Percentiles rank a stretch among this genome's conserved stretches.
These are phyloP conservation scores for Aegilops tauschii DNA, from an alignment of 176 grass and related monocot genomes.

Conservation along the genomic window DNA sequence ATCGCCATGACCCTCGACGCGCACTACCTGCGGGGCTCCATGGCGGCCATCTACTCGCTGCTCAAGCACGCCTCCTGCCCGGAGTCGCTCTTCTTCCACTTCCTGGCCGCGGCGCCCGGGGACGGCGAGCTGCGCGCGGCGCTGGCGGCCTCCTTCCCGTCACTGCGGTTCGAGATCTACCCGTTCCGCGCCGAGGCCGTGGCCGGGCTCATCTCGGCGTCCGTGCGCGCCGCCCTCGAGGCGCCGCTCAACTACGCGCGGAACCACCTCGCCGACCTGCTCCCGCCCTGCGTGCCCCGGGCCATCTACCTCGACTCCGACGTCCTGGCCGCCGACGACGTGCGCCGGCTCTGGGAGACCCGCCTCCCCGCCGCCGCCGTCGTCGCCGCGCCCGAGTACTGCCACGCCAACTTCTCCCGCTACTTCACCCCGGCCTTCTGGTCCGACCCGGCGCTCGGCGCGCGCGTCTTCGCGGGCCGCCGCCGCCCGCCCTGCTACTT, in stretches of 20 bases:
- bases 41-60: slow-evolving; percentile 86
- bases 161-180: slow-evolving; percentile 83
- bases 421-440: slow-evolving; percentile 90
- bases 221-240: slow-evolving; percentile 73
- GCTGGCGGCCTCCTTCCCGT: slow-evolving; percentile 69
- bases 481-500: slow-evolving; percentile 83
- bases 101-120: slow-evolving; percentile 26
- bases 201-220: slow-evolving; percentile 72
- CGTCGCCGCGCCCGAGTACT: slow-evolving; percentile 92
- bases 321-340: slow-evolving; percentile 73
- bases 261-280: slow-evolving; percentile 78
- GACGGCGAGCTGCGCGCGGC: slow-evolving; percentile 28
- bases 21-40: slow-evolving; percentile 90
- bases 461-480: slow-evolving; percentile 45
- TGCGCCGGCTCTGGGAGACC: slow-evolving; percentile 67
- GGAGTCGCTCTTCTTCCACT: slow-evolving; percentile 77
- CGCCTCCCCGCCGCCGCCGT: slow-evolving; percentile 68
- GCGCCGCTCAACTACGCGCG: slow-evolving; percentile 80
- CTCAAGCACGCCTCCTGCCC: slow-evolving; percentile 89
- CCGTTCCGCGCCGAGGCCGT: slow-evolving; percentile 48
- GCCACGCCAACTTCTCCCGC: slow-evolving; percentile 90
- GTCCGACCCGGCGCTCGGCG: slow-evolving; percentile 52
- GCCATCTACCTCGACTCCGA: slow-evolving; percentile 97
- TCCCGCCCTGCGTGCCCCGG: slow-evolving; percentile 70
- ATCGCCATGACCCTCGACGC: slow-evolving; percentile 96